A percentile compares a stretch with the other conserved stretches of the same genome.
phyloP scores from a whole-genome alignment of 495 filamentous ascomycete genomes.

The Annulohypoxylon nitens region DNA sequence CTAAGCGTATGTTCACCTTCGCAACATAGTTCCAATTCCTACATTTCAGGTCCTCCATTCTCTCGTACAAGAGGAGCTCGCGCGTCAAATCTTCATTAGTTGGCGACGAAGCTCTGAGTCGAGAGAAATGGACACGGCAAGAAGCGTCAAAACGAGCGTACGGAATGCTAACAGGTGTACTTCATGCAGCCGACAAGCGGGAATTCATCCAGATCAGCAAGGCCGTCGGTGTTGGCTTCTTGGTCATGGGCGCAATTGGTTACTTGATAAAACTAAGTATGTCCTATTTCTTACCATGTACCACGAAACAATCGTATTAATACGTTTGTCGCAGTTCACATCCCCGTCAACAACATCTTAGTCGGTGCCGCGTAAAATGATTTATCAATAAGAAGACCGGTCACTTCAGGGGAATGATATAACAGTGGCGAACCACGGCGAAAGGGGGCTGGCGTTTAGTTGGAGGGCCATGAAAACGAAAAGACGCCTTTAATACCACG shows the following conservation, averaged over 20 bases:
- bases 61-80: not conserved
- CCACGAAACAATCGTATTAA: slow-evolving; percentile 62
- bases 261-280: slow-evolving; percentile 95
- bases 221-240: slow-evolving; percentile 92
- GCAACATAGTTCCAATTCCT: slow-evolving; percentile 8
- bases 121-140: not conserved
- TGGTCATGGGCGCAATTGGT: slow-evolving; percentile 81
- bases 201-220: slow-evolving; percentile 97
- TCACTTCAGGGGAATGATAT: not conserved
- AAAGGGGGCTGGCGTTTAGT: slow-evolving; percentile 9
- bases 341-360: slow-evolving; percentile 61
- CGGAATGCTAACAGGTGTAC: slow-evolving; percentile 41
- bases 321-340: slow-evolving; percentile 38
- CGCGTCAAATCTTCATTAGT: not conserved
- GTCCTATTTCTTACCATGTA: slow-evolving; percentile 47
- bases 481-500: slow-evolving; percentile 20
- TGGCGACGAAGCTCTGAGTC: not conserved
- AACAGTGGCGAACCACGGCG: not conserved
- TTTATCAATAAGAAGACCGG: slow-evolving; percentile 7
- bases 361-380: slow-evolving; percentile 59
- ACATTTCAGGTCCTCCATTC: not conserved
- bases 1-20: slow-evolving; percentile 72
- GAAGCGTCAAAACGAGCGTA: not conserved
- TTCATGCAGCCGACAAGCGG: slow-evolving; percentile 71
- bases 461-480: not conserved